Evolutionary conservation across 805 yeast species (phyloP).

Genomic region (Yamadazyma sp.): DNA sequence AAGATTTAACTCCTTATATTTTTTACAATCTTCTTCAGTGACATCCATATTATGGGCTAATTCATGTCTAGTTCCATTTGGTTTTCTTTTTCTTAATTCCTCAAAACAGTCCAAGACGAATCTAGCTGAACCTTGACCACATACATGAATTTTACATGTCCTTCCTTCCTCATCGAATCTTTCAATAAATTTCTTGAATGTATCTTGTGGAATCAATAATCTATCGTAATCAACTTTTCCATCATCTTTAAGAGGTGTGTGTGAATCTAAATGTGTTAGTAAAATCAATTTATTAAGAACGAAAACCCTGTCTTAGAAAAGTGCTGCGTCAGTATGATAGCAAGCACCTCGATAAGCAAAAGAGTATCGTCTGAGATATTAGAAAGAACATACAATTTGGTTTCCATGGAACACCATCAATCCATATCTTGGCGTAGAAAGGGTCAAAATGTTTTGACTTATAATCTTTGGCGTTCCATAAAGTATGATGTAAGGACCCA

Average conservation of each 20-base stretch:
- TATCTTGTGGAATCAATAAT: slow-evolving; percentile 20
- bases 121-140: slow-evolving; percentile 21
- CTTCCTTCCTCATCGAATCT: slow-evolving; percentile 22
- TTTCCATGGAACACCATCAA: slow-evolving; percentile 24
- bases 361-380: too few species aligned
- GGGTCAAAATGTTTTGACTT: slow-evolving; percentile 22
- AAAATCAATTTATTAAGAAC: too few species aligned
- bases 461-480: slow-evolving; percentile 17
- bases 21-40: slow-evolving; percentile 17
- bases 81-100: slow-evolving; percentile 18
- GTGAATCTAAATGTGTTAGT: too few species aligned
- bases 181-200: slow-evolving; percentile 20
- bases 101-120: slow-evolving; percentile 23
- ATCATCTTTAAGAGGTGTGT: slow-evolving; percentile 18
- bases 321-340: too few species aligned
- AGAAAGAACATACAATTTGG: too few species aligned
- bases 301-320: too few species aligned
- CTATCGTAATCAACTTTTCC: slow-evolving; percentile 15
- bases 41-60: slow-evolving; percentile 24
- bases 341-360: too few species aligned
- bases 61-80: slow-evolving; percentile 21
- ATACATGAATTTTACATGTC: slow-evolving; percentile 20
- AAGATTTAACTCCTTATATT: slow-evolving; percentile 18
- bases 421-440: slow-evolving; percentile 20
- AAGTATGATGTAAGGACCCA: slow-evolving; percentile 19